Evolutionary conservation across 345 rosid species (phyloP).

Genomic region (Salix brachista): DNA sequence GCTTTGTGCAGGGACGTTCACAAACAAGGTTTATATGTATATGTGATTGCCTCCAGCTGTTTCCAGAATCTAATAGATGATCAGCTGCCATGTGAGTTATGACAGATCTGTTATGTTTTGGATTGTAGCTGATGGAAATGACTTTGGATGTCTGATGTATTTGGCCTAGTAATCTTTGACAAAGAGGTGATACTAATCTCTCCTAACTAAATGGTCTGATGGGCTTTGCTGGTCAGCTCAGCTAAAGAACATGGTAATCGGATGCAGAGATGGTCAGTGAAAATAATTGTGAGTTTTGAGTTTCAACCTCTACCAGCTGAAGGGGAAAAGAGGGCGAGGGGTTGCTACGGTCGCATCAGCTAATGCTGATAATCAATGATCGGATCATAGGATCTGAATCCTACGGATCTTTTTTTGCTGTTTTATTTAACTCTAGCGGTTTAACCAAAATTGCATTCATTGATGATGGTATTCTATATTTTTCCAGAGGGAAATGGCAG

Average conservation of each 20-base stretch:
- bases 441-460: neutral
- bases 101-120: neutral
- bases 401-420: neutral
- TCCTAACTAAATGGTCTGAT: neutral
- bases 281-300: neutral
- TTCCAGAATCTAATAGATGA: neutral
- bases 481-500: neutral
- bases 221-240: neutral
- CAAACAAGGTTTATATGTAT: neutral
- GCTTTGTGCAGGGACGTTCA: constrained; percentile 14
- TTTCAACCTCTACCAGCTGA: neutral
- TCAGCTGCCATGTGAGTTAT: neutral
- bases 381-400: neutral
- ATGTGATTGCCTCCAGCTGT: neutral
- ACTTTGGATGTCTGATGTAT: neutral
- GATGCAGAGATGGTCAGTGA: neutral
- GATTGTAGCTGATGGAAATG: neutral
- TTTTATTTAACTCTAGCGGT: neutral
- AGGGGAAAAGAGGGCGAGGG: neutral
- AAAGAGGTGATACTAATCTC: neutral
- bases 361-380: neutral
- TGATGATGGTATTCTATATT: neutral
- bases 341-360: neutral
- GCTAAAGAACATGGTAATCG: neutral
- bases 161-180: constrained; percentile 1